Conservation (phyloP, 805 yeast species). For the Lipomyces sp. region DNA sequence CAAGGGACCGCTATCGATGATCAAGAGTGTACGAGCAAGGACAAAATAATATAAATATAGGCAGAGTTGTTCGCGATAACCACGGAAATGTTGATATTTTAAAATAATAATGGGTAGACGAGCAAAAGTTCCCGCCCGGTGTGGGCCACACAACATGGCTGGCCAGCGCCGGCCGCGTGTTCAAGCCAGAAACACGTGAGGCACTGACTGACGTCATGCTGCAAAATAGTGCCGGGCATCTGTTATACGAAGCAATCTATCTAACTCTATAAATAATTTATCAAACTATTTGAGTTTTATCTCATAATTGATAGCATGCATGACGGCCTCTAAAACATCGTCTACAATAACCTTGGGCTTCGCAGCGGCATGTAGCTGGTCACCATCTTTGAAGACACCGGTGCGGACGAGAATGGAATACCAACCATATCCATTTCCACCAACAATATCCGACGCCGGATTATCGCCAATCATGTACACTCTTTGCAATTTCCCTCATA, state of each 20-base stretch:
- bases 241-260: not conserved
- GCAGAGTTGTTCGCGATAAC: no score
- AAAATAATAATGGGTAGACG: no score
- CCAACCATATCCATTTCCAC: conserved; percentile 91
- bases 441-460: conserved; percentile 89
- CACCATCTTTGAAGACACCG: conserved; percentile 77
- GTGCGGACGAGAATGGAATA: conserved; percentile 80
- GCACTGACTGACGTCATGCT: no score
- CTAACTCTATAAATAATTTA: not conserved
- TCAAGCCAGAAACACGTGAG: no score
- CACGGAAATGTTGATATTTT: no score
- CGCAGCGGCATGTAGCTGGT: conserved; percentile 40
- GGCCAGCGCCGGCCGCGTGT: no score
- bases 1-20: no score
- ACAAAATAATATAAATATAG: no score
- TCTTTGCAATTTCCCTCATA: conserved; percentile 47
- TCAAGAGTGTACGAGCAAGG: no score
- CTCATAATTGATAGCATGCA: conserved; percentile 38
- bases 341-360: conserved; percentile 58
- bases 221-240: no score
- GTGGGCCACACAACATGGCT: no score
- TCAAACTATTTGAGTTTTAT: not conserved
- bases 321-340: conserved; percentile 59
- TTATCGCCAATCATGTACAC: conserved; percentile 97
- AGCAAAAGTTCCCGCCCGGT: no score